Conservation (phyloP, 1,284 basidiomycete genomes). For the Trichosporon ovoides region DNA sequence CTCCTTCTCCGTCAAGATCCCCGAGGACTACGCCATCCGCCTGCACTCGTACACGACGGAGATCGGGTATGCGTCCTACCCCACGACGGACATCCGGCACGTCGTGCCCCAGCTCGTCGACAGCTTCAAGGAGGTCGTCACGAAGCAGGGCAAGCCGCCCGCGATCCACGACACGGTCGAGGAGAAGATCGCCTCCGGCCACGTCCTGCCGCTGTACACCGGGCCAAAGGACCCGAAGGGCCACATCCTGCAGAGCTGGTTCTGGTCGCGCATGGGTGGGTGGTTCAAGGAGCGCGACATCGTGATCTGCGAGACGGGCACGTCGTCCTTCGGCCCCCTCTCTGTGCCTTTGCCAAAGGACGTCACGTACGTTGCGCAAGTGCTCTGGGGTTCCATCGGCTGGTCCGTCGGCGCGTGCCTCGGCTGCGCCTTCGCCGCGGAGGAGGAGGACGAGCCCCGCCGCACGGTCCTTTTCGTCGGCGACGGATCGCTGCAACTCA, state of each 20-base stretch:
- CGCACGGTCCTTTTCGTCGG: slow-evolving; percentile 82
- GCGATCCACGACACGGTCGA: slow-evolving; percentile 25
- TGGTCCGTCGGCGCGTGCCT: slow-evolving; percentile 55
- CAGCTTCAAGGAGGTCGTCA: slow-evolving; percentile 36
- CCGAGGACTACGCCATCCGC: slow-evolving; percentile 60
- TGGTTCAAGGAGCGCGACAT: slow-evolving; percentile 73
- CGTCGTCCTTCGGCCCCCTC: slow-evolving; percentile 63
- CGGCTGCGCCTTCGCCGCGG: slow-evolving; percentile 59
- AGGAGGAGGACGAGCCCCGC: slow-evolving; percentile 57
- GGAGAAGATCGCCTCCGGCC: slow-evolving; percentile 32
- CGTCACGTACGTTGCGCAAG: slow-evolving; percentile 63
- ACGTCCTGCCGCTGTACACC: slow-evolving; percentile 14
- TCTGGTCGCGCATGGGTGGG: slow-evolving; percentile 76
- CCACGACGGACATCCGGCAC: slow-evolving; percentile 50
- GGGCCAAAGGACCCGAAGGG: slow-evolving; percentile 24
- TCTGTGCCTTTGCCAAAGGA: slow-evolving; percentile 68
- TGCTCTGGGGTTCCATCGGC: slow-evolving; percentile 47
- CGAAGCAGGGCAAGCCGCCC: slow-evolving; percentile 15
- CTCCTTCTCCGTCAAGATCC: slow-evolving; percentile 52
- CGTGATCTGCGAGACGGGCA: slow-evolving; percentile 73
- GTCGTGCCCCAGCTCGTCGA: slow-evolving; percentile 48
- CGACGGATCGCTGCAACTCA: slow-evolving; percentile 53
- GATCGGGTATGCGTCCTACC: slow-evolving; percentile 54
- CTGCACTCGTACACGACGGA: slow-evolving; percentile 76
- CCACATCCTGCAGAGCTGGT: slow-evolving; percentile 64